Conservation (phyloP, 1,284 basidiomycete genomes). For the Phellopilus nigrolimitatus region DNA sequence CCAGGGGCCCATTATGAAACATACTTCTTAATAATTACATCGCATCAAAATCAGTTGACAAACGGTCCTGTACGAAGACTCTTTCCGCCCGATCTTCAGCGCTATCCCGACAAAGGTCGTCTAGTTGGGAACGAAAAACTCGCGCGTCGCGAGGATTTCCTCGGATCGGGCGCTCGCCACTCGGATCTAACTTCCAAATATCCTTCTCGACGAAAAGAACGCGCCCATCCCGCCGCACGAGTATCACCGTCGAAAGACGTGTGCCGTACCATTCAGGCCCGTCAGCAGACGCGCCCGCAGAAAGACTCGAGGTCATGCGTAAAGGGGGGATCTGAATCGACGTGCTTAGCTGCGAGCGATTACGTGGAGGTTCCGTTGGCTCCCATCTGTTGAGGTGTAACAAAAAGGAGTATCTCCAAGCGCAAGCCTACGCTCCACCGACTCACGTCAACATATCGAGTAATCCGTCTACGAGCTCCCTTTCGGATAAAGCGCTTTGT, state of each 20-base stretch:
- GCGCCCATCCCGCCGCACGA: constrained; percentile 55
- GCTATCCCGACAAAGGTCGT: too few species aligned
- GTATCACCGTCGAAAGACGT: constrained; percentile 65
- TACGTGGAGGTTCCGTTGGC: constrained; percentile 4
- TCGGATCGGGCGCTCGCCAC: not conserved
- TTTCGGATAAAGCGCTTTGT: constrained; percentile 42
- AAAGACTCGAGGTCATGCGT: not conserved
- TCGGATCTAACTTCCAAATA: constrained; percentile 41
- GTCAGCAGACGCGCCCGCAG: constrained; percentile 9
- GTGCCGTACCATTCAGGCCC: constrained; percentile 50
- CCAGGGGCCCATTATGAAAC: too few species aligned
- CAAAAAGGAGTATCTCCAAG: constrained; percentile 12
- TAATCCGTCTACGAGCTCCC: constrained; percentile 48
- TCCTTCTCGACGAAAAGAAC: constrained; percentile 70
- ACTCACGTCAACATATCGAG: too few species aligned
- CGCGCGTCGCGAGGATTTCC: constrained; percentile 4
- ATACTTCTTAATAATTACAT: too few species aligned
- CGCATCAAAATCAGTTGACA: too few species aligned
- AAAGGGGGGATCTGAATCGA: constrained; percentile 12
- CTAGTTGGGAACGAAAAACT: constrained; percentile 2
- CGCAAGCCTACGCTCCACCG: too few species aligned
- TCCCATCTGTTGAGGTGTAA: not conserved
- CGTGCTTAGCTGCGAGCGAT: constrained; percentile 10
- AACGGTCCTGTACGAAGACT: not conserved
- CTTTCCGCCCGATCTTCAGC: not conserved